Base-by-base conservation (phyloP, 225 moss, liverwort and hornwort genomes). In the Bryoerythrophyllum caledonicum region DNA sequence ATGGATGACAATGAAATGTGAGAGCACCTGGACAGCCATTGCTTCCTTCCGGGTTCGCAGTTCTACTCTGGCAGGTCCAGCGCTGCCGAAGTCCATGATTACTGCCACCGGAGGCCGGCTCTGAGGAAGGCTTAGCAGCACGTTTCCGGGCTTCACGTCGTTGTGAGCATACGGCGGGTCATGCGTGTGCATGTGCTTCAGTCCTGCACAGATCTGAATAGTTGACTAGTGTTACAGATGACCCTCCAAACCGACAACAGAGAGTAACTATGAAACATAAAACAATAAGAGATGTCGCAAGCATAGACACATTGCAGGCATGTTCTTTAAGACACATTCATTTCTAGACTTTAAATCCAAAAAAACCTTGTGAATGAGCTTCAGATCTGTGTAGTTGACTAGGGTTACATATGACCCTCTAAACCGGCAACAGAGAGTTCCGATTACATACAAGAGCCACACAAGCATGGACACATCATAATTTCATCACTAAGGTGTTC, bases 71-170 rank as follows among this genome's bases (percentile, higher is more conserved):
- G 97, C 91, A 81, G 88, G 87, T 15, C 80, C 83, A 34, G 97
- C 76, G 83, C 94, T 94, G 5, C 97, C 97, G 51, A 99, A 94
- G 76, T 94, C 97, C 94, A 89, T 94, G 10, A 99, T 86, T 21
- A 94, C 89, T 68, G 88, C 97, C 61, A 78, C 79, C 60, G 97
- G 97, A 55, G 85, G 89, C 41, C 80, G 72, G 64, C 93, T 90
- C 58, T 89, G 82, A 27, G 85, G 81, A 54, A 89, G 82, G 54
- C 80, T 84, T 35, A 99, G 82, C 63, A 99, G 68, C 61, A 99
- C 94, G 76, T 99, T 99, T 59, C 90, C 97, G 65, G 97, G 94
- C 76, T 99, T 99, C 73, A 99, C 67, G 78, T 99, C 97, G 54
- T 99, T 90, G 78, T 99, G 97, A 65, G 93, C 87, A 67, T 91